Conservation (phyloP, 768 basidiomycete genomes). For the Suillus ampliporus region DNA sequence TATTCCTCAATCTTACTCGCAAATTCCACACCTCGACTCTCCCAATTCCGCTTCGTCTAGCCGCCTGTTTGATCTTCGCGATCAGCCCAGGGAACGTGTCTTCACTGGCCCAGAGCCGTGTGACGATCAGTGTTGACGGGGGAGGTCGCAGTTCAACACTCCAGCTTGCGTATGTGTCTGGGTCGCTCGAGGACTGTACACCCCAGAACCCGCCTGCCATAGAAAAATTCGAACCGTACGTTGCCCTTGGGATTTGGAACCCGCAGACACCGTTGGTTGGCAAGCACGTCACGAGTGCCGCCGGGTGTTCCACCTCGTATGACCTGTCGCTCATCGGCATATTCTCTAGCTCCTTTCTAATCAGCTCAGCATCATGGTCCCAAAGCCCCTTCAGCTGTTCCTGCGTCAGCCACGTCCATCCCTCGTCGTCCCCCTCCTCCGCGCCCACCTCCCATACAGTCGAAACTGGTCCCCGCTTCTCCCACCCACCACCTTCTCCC, state of each 20-base stretch:
- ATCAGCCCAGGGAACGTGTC: constrained; percentile 43
- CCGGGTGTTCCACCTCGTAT: constrained; percentile 17
- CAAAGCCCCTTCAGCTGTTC: constrained; percentile 43
- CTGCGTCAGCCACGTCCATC: constrained; percentile 41
- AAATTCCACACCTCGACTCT: constrained; percentile 57
- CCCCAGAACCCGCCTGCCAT: constrained; percentile 28
- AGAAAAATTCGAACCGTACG: constrained; percentile 20
- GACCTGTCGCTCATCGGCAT: constrained; percentile 13
- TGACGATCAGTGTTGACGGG: constrained; percentile 47
- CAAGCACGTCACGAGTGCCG: constrained; percentile 44
- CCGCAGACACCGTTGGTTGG: constrained; percentile 53
- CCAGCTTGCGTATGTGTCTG: constrained; percentile 48
- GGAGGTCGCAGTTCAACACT: constrained; percentile 43
- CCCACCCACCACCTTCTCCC: constrained; percentile 48
- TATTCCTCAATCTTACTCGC: constrained; percentile 35
- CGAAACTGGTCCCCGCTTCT: constrained; percentile 38
- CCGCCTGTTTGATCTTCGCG: constrained; percentile 39
- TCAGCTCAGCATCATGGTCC: constrained; percentile 44
- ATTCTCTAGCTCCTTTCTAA: constrained; percentile 38
- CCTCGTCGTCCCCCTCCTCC: constrained; percentile 5
- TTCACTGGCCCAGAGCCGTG: constrained; percentile 41
- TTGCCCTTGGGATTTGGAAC: constrained; percentile 44
- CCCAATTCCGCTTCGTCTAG: constrained; percentile 39
- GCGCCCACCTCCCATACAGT: constrained; percentile 46
- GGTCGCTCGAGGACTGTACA: constrained; percentile 19